Evolutionary conservation across 1,139 yeast genomes (phyloP).

Genomic region (Torulaspora globosa): DNA sequence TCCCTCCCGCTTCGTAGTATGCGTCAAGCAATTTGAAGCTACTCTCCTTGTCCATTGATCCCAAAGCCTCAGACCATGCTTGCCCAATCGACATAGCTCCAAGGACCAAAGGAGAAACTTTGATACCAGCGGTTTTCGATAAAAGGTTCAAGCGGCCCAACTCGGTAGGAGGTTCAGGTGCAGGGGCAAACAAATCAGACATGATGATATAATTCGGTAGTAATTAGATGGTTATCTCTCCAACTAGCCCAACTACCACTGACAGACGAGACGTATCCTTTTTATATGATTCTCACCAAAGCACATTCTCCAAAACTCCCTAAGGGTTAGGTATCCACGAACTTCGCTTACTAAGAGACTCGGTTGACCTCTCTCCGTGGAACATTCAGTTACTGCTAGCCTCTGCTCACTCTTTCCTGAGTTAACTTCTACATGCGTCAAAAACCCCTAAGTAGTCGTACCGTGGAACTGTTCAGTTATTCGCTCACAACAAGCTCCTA

Average conservation of each 20-base stretch:
- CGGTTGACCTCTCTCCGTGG: background rate
- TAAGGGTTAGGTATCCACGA: background rate
- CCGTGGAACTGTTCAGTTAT: background rate
- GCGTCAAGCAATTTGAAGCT: slow-evolving; percentile 24
- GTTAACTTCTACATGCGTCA: slow-evolving; percentile 1
- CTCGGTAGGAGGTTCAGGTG: too few relatives aligned
- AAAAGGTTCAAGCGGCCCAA: too few relatives aligned
- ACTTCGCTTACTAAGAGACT: background rate
- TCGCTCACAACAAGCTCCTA: background rate
- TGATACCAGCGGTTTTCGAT: too few relatives aligned
- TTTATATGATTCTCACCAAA: background rate
- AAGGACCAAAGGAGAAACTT: too few relatives aligned
- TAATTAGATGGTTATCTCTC: too few relatives aligned
- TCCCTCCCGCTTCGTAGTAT: slow-evolving; percentile 27
- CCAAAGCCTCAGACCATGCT: too few relatives aligned
- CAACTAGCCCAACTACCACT: too few relatives aligned
- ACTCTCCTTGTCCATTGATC: too few relatives aligned
- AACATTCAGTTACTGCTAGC: background rate
- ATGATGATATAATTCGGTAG: too few relatives aligned
- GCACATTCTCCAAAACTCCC: background rate
- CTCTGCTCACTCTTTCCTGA: background rate
- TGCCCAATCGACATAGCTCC: too few relatives aligned
- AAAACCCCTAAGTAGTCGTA: background rate
- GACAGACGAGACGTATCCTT: too few relatives aligned
- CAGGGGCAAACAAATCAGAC: too few relatives aligned